Conservation (phyloP, 1,284 basidiomycete genomes). For the Retiboletus flavoniger region DNA sequence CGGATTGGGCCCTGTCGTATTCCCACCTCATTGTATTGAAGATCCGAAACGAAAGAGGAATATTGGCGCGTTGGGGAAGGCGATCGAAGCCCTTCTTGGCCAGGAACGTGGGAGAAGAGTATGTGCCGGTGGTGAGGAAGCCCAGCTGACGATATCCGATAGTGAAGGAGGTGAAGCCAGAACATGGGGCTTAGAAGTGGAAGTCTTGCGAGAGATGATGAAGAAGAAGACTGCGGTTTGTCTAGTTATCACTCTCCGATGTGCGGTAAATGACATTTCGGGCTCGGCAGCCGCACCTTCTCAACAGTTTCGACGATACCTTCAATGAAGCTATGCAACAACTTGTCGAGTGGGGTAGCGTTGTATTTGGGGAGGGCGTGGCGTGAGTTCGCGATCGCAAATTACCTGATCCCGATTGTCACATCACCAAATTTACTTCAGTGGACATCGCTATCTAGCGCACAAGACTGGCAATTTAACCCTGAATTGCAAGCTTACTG, state of each 20-base stretch:
- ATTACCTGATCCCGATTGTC: conserved; percentile 21
- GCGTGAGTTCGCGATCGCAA: conserved; percentile 52
- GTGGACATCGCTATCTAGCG: conserved; percentile 75
- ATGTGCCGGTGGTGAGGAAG: conserved; percentile 56
- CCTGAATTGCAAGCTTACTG: conserved; percentile 66
- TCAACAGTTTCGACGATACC: conserved; percentile 63
- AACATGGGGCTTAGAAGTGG: conserved; percentile 70
- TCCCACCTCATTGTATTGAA: conserved; percentile 79
- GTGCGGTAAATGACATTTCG: conserved; percentile 18
- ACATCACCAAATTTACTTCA: conserved; percentile 37
- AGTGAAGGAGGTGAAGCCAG: conserved; percentile 65
- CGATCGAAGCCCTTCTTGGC: conserved; percentile 68
- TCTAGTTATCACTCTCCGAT: conserved; percentile 13
- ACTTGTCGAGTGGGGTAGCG: conserved; percentile 75
- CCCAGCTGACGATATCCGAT: conserved; percentile 34
- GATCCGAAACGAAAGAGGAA: conserved; percentile 79
- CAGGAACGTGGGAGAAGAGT: conserved; percentile 68
- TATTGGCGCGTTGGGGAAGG: conserved; percentile 76
- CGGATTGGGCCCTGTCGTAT: conserved; percentile 71
- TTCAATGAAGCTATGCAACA: conserved; percentile 83
- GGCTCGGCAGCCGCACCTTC: conserved; percentile 46
- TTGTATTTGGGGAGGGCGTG: conserved; percentile 70
- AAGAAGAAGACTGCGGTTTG: conserved; percentile 56
- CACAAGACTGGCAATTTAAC: conserved; percentile 72
- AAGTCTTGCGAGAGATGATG: conserved; percentile 53